These are phyloP conservation scores for Dendrobium chrysotoxum DNA, from an alignment of 106 monocot species.

Conservation along the genomic window DNA sequence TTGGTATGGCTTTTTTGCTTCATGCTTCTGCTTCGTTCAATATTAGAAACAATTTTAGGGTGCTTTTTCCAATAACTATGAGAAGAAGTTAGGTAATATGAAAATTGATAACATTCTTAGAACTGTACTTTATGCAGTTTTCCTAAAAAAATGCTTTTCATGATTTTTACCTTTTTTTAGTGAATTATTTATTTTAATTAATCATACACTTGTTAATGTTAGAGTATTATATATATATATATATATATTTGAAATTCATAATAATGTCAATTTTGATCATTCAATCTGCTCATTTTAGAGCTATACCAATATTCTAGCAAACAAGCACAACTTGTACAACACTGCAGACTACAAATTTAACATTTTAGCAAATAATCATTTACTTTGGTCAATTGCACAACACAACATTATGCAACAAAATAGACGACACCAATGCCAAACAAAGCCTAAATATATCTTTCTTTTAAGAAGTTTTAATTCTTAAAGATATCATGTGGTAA, in stretches of 20 bases:
- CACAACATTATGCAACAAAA: neutral
- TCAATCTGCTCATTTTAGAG: neutral
- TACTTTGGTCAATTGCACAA: neutral
- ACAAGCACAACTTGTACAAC: neutral
- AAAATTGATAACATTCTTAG: neutral
- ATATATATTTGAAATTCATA: neutral
- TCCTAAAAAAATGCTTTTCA: neutral
- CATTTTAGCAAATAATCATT: neutral
- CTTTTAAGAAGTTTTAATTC: neutral
- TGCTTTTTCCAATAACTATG: neutral
- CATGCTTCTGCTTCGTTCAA: neutral
- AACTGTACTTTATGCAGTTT: neutral
- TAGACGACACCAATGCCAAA: neutral
- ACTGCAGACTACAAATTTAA: neutral
- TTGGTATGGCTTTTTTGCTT: neutral
- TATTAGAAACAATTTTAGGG: neutral
- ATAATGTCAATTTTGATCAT: neutral
- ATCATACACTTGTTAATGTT: neutral
- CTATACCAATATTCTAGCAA: neutral
- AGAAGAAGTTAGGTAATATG: neutral
- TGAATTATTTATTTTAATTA: neutral
- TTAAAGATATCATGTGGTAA: neutral
- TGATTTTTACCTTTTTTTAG: neutral
- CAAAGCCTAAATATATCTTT: neutral
- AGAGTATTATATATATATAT: neutral